phyloP scores from a whole-genome alignment of 164 flowering plant species.

The Platanus orientalis region DNA sequence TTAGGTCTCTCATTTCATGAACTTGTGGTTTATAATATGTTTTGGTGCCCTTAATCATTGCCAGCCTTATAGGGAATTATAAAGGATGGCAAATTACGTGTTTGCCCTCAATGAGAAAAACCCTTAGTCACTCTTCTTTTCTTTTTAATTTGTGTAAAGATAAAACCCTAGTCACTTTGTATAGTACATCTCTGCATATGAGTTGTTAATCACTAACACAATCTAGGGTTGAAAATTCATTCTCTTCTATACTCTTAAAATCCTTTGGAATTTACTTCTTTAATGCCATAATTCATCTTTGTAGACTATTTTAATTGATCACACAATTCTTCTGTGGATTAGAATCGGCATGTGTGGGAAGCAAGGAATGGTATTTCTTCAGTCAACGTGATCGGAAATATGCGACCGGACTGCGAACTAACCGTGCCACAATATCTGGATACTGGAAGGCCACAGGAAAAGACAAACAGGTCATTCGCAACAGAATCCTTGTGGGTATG shows the following conservation, averaged over 20 bases:
- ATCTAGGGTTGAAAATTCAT: no score
- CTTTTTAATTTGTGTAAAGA: no score
- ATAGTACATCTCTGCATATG: no score
- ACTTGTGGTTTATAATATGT: background rate
- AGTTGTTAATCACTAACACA: background rate
- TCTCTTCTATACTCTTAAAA: no score
- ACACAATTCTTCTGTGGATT: background rate
- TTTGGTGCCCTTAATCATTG: background rate
- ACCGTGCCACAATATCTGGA: slow-evolving; percentile 66
- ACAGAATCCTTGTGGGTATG: slow-evolving; percentile 66
- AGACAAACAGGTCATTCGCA: slow-evolving; percentile 40
- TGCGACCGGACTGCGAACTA: slow-evolving; percentile 70
- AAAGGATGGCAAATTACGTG: background rate
- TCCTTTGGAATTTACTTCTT: no score
- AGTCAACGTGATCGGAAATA: slow-evolving; percentile 66
- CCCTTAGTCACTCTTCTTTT: no score
- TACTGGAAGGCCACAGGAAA: slow-evolving; percentile 93
- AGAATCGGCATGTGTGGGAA: slow-evolving; percentile 69
- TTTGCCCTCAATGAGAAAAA: background rate
- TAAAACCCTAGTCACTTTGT: no score
- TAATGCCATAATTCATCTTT: no score
- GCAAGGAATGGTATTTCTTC: slow-evolving; percentile 76
- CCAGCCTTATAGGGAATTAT: no score
- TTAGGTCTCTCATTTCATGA: background rate
- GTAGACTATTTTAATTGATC: background rate